Evolutionary conservation across 2,329 filamentous ascomycete species (phyloP), one percentile per base, ranked within the genome.

Genomic region (Cladosporium phlei): DNA sequence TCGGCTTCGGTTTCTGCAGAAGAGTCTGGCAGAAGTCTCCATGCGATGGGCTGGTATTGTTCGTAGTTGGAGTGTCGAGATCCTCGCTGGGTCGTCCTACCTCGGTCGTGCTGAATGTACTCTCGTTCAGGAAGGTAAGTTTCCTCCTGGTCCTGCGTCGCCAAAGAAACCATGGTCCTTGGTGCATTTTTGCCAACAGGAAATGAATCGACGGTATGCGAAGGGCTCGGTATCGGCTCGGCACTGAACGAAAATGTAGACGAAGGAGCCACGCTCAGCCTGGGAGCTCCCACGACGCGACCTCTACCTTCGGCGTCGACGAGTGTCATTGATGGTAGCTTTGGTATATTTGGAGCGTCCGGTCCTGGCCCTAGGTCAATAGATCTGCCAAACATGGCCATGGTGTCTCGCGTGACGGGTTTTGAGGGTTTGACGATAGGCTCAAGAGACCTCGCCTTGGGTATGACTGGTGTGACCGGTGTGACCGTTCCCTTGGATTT

Each of bases 371-470:
- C 33, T 16, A 16, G 21, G 22, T 22, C 33, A 3, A 33, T 22
- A 7, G 11, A 24, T 28, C 38, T 46, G 21, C 25, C 11, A n/a
- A 48, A 47, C 33, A 45, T 48, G 17, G 39, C 37, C 37, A 48
- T 27, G 7, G 46, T 48, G 22, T 47, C 45, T 28, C 37, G 14
- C n/a, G 34, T 17, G 12, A 29, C 6, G 5, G 44, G 32, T 8
- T 35, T 20, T 20, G 17, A 25, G 27, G 25, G 16, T 27, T 38
- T 45, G n/a, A 42, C 46, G 17, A 46, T 24, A 7, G 55, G 54
- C 7, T 54, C 51, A 9, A 52, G 52, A 5, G 56, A 58, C 37
- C 49, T 46, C 3, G 47, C 46, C 20, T 47, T 55, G 9, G 25
- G 52, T n/a, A 49, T 47, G 2, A 44, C 44, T 14, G n/a, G 47